Percentiles rank a stretch among this genome's conserved stretches.
Evolutionary conservation across 148 eudicot species (phyloP).

Genomic region (Vaccinium myrtillus): DNA sequence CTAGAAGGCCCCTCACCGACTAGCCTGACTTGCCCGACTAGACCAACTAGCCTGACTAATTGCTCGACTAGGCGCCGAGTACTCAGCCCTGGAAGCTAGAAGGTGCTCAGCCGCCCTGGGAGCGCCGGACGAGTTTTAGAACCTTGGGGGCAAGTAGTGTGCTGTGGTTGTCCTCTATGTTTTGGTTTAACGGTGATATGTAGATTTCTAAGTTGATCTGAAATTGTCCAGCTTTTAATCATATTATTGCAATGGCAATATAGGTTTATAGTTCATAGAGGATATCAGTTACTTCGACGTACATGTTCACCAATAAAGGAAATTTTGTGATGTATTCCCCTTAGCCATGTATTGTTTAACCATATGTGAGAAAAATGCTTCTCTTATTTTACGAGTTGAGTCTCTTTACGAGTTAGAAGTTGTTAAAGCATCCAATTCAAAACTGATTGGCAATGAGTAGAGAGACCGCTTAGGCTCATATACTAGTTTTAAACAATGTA

Average conservation of each 20-base stretch:
- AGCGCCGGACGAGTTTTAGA: too few relatives aligned
- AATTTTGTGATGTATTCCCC: neutral
- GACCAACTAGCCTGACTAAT: too few relatives aligned
- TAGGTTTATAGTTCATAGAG: neutral
- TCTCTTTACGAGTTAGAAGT: neutral
- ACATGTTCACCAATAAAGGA: neutral
- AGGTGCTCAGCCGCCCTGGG: too few relatives aligned
- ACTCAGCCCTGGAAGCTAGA: too few relatives aligned
- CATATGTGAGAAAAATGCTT: neutral
- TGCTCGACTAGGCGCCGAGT: too few relatives aligned
- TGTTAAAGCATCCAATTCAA: too few relatives aligned
- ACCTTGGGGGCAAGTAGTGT: too few relatives aligned
- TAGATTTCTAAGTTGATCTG: neutral
- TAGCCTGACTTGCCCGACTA: too few relatives aligned
- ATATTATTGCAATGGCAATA: neutral
- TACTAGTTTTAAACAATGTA: too few relatives aligned
- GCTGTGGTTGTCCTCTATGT: neutral
- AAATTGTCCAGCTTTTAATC: neutral
- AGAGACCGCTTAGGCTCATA: too few relatives aligned
- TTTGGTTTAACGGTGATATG: neutral
- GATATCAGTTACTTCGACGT: neutral
- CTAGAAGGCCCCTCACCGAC: too few relatives aligned
- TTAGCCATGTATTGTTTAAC: neutral
- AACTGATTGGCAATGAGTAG: too few relatives aligned
- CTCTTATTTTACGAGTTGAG: neutral